A percentile compares a stretch with the other conserved stretches of the same genome.
Conservation (phyloP, 2,329 filamentous ascomycete genomes). For the Fusarium denticulatum region DNA sequence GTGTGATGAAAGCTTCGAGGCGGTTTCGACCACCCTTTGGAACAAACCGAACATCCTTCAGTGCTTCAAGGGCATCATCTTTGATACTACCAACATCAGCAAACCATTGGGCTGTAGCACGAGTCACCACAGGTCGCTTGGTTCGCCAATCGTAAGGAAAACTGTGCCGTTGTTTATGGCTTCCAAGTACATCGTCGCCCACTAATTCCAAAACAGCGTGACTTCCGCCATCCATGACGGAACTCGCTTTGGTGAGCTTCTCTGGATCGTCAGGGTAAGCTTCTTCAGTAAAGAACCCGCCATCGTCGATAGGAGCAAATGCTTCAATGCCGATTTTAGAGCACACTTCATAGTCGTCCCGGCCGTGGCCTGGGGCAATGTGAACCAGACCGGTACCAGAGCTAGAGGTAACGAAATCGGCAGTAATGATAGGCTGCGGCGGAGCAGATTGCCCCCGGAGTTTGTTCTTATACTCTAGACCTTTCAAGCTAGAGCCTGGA, state of each 20-base stretch:
- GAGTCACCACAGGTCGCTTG: conserved; percentile 88
- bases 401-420: conserved; percentile 86
- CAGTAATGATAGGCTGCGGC: conserved; percentile 78
- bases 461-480: conserved; percentile 74
- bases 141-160: conserved; percentile 99
- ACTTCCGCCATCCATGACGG: conserved; percentile 77
- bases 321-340: conserved; percentile 74
- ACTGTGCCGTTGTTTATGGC: conserved; percentile 83
- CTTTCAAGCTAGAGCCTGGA: conserved; percentile 71
- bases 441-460: conserved; percentile 69
- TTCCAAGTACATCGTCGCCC: conserved; percentile 70
- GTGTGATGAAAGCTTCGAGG: conserved; percentile 85
- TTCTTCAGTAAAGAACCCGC: conserved; percentile 81
- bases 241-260: conserved; percentile 71
- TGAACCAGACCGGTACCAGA: conserved; percentile 98
- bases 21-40: conserved; percentile 78
- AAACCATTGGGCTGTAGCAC: conserved; percentile 98
- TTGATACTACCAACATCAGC: conserved; percentile 90
- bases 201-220: conserved; percentile 76
- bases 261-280: conserved; percentile 77
- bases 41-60: conserved; percentile 80
- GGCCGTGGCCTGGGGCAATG: conserved; percentile 91
- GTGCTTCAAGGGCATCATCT: conserved; percentile 72
- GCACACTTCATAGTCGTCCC: conserved; percentile 93
- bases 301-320: conserved; percentile 84